Conservation (phyloP, 345 rosid genomes). For the Salix caprea region DNA sequence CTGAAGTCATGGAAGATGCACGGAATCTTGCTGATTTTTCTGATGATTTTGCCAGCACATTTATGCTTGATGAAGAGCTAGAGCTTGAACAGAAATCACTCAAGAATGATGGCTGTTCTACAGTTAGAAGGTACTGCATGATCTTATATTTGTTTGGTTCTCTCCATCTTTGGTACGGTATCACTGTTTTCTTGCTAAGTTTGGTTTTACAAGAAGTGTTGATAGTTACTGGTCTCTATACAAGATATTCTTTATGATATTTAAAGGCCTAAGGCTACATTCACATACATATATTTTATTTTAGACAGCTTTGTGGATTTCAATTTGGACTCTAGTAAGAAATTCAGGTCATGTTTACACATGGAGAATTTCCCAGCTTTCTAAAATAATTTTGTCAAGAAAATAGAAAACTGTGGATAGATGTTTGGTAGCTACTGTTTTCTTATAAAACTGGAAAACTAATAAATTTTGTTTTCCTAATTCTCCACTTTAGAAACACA, state of each 20-base stretch:
- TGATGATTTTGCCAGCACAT: conserved; percentile 67
- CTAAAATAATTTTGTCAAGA: background rate
- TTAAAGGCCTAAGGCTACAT: background rate
- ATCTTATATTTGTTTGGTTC: background rate
- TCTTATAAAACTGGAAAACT: background rate
- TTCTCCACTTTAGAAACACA: background rate
- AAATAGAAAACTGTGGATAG: background rate
- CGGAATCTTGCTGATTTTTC: conserved; percentile 49
- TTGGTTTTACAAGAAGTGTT: background rate
- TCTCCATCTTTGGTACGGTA: background rate
- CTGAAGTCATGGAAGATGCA: conserved; percentile 21
- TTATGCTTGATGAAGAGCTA: conserved; percentile 91
- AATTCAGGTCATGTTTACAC: background rate
- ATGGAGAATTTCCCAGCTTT: background rate
- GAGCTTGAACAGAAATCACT: conserved; percentile 71
- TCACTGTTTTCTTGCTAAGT: background rate
- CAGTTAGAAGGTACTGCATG: conserved; percentile 51
- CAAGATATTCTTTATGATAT: background rate
- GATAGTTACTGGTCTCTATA: background rate
- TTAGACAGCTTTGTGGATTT: background rate
- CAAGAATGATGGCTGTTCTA: conserved; percentile 39
- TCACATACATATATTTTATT: background rate
- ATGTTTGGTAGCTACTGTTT: background rate
- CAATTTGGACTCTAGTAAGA: background rate
- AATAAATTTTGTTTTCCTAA: background rate